phyloP scores from a whole-genome alignment of 2,329 filamentous ascomycete genomes.

The Thielaviopsis musarum region DNA sequence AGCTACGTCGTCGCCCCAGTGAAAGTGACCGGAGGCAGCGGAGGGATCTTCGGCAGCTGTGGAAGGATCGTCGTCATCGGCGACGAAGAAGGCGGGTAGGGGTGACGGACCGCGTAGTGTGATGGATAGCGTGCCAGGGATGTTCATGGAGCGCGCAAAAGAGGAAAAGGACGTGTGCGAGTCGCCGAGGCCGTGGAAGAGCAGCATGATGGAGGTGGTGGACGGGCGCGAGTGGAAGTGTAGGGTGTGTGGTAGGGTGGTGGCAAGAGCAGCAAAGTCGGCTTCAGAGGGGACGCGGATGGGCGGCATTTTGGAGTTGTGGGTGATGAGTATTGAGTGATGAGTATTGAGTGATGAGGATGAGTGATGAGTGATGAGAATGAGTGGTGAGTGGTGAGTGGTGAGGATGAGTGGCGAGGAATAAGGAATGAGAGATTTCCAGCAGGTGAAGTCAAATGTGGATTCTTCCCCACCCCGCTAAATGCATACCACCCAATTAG shows the following conservation, averaged over 20 bases:
- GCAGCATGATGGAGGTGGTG: slow-evolving; percentile 58
- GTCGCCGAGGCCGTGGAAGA: slow-evolving; percentile 77
- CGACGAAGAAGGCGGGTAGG: slow-evolving; percentile 51
- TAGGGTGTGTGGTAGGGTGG: slow-evolving; percentile 27
- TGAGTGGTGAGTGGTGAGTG: not conserved
- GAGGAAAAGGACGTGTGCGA: slow-evolving; percentile 48
- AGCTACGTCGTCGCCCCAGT: slow-evolving; percentile 52
- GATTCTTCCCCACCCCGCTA: not conserved
- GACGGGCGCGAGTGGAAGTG: slow-evolving; percentile 38
- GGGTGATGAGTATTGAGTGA: not conserved
- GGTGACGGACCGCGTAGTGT: slow-evolving; percentile 54
- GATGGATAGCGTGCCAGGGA: slow-evolving; percentile 64
- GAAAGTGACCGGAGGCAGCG: slow-evolving; percentile 24
- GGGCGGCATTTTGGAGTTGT: slow-evolving; percentile 12
- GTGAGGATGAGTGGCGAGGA: not conserved
- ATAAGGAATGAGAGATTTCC: not conserved
- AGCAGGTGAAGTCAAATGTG: slow-evolving; percentile 1
- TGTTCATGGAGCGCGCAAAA: slow-evolving; percentile 50
- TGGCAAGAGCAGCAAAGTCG: slow-evolving; percentile 30
- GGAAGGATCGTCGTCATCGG: slow-evolving; percentile 18
- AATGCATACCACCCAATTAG: not conserved
- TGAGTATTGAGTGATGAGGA: not conserved
- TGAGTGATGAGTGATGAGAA: not conserved
- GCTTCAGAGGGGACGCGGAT: slow-evolving; percentile 31
- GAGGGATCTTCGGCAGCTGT: not conserved